Evolutionary conservation across 768 basidiomycete species (phyloP), one percentile per base, ranked within the genome.

Genomic region (Tricholoma terreum): DNA sequence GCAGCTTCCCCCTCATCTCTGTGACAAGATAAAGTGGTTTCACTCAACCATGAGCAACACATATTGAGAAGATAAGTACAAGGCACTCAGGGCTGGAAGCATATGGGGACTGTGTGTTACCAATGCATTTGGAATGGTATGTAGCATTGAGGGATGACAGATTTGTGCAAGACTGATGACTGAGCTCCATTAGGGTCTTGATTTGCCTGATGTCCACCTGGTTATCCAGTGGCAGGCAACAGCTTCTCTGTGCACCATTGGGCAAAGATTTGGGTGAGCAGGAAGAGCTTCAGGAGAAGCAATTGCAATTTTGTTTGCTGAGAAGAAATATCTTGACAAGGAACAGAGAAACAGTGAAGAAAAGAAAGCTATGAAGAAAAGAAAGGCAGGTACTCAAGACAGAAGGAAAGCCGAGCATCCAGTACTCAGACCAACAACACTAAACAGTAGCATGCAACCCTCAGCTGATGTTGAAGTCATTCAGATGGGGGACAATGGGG

Each of bases 61-160:
- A 3, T 54, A 43, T 17, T 36, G 40, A 4, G 53, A 43, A 5
- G 38, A 54, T 6, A 30, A 24, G 9, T n/a, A 42, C 1, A 12
- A 43, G 30, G 53, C 8, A 21, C 6, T 54, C 3, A 36, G 33
- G 19, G 38, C 40, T 19, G 10, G 12, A 3, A 7, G 59, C 24
- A 17, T 19, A 14, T 11, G 10, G 10, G 74, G 72, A 6, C 45
- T 72, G 9, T 67, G 48, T 50, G 62, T 36, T 4, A 75, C 68
- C 0, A 70, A 71, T 35, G 62, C 71, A 21, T 74, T 73, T 57
- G 72, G 74, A 30, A 71, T 76, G 73, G 70, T 75, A 58, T 50
- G 67, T 60, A 11, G 45, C n/a, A 40, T 27, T 36, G 24, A 58
- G 24, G 35, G 24, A 50, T 27, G 33, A 57, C 19, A 15, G 50